A percentile compares a stretch with the other conserved stretches of the same genome.
phyloP scores from a whole-genome alignment of 306 rosid genomes.

The Chamaecrista fasciculata region DNA sequence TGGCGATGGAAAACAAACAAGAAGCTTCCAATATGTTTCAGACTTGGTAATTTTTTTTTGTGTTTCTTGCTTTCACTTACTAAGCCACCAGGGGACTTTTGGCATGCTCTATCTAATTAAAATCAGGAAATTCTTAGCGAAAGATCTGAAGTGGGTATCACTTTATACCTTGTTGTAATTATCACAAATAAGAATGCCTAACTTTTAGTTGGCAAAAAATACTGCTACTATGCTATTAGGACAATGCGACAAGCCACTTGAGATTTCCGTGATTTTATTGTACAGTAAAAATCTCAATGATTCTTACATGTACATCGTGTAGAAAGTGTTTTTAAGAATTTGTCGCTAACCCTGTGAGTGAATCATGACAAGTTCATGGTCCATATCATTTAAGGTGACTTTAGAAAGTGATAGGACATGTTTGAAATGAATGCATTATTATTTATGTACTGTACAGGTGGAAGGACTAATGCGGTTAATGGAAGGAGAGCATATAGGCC shows the following conservation, averaged over 20 bases:
- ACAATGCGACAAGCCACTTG: background rate
- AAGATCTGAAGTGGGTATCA: background rate
- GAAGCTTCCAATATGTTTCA: slow-evolving; percentile 93
- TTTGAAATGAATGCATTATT: background rate
- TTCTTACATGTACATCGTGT: background rate
- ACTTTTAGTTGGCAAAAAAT: background rate
- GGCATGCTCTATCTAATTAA: background rate
- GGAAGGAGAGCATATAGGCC: slow-evolving; percentile 97
- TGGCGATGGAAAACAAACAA: slow-evolving; percentile 92
- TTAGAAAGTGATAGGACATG: background rate
- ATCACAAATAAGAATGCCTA: background rate
- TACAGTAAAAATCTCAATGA: background rate
- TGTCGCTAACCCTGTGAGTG: background rate
- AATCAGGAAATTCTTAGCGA: background rate
- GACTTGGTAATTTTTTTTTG: slow-evolving; percentile 61
- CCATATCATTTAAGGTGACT: background rate
- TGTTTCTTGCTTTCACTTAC: background rate
- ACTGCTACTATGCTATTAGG: background rate
- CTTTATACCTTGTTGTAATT: background rate
- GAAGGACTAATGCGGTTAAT: slow-evolving; percentile 83
- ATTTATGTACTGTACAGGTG: slow-evolving; percentile 45
- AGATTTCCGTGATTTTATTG: background rate
- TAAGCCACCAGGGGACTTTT: background rate
- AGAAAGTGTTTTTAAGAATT: background rate
- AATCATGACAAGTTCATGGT: background rate